phyloP scores from a whole-genome alignment of 2,329 filamentous ascomycete genomes.

The Fusarium humuli region DNA sequence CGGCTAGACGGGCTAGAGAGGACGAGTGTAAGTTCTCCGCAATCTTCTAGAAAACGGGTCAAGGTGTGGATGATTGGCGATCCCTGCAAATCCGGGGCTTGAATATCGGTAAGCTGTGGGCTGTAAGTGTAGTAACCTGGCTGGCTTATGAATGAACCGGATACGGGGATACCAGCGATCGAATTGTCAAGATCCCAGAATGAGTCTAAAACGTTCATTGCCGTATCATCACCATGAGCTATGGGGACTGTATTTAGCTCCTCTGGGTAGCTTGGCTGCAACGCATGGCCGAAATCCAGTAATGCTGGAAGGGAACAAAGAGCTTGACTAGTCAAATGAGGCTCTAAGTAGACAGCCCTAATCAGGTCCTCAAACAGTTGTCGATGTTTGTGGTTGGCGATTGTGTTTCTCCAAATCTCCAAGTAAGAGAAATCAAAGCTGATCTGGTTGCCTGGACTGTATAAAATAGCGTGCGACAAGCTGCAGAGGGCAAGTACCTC shows the following conservation, averaged over 20 bases:
- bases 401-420: not conserved
- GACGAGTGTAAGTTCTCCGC: not conserved
- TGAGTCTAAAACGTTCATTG: too few species aligned
- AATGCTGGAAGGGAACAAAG: rapidly evolving
- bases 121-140: too few species aligned
- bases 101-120: not conserved
- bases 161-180: rapidly evolving
- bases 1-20: not conserved
- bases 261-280: too few species aligned
- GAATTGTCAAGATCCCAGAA: too few species aligned
- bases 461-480: not conserved
- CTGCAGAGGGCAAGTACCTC: not conserved
- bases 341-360: rapidly evolving
- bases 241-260: rapidly evolving
- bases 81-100: rapidly evolving
- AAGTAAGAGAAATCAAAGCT: not conserved
- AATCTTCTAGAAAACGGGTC: not conserved
- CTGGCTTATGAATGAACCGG: rapidly evolving
- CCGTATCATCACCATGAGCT: too few species aligned
- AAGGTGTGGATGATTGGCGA: not conserved
- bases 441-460: rapidly evolving
- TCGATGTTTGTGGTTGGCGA: not conserved
- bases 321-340: rapidly evolving
- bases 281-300: rapidly evolving
- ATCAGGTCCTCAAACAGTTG: not conserved